A percentile compares a stretch with the other conserved stretches of the same genome.
These are phyloP conservation scores for Aspergillus brunneoviolaceus DNA, from an alignment of 2,329 filamentous ascomycete species.

Conservation along the genomic window DNA sequence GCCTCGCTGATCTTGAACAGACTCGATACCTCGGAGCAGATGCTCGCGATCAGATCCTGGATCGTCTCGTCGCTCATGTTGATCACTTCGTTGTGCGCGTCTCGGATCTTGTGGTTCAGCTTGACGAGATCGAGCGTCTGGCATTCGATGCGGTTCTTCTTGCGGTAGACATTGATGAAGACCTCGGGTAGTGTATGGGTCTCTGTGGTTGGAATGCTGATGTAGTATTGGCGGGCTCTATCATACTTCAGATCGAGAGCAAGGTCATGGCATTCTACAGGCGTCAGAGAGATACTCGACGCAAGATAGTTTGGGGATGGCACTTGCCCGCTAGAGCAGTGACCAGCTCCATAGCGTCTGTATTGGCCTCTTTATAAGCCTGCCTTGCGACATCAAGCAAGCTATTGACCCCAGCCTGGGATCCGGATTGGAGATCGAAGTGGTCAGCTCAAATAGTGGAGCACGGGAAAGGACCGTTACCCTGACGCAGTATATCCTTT, in stretches of 20 bases:
- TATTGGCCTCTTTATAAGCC: slow-evolving; percentile 84
- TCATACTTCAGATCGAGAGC: slow-evolving; percentile 72
- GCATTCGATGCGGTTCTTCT: slow-evolving; percentile 77
- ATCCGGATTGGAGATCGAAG: slow-evolving; percentile 20
- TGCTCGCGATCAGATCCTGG: slow-evolving; percentile 66
- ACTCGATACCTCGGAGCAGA: slow-evolving; percentile 68
- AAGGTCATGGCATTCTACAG: slow-evolving; percentile 58
- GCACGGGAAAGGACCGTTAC: slow-evolving; percentile 38
- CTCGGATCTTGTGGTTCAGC: slow-evolving; percentile 71
- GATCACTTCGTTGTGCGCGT: slow-evolving; percentile 81
- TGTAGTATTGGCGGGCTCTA: slow-evolving; percentile 73
- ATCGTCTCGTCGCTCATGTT: slow-evolving; percentile 77
- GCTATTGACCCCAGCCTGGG: slow-evolving; percentile 73
- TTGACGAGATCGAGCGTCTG: slow-evolving; percentile 84
- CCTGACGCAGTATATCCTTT: slow-evolving; percentile 86
- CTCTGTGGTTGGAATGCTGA: slow-evolving; percentile 64
- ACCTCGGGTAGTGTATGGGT: slow-evolving; percentile 64
- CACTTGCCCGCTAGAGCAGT: slow-evolving; percentile 62
- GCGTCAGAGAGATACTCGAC: slow-evolving; percentile 19
- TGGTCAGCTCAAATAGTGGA: neutral
- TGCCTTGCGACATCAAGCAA: slow-evolving; percentile 85
- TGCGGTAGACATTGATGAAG: slow-evolving; percentile 75
- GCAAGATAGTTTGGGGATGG: too few relatives aligned
- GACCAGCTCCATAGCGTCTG: slow-evolving; percentile 72
- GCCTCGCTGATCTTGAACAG: slow-evolving; percentile 85